Evolutionary conservation across 2,329 filamentous ascomycete species (phyloP), one percentile per base, ranked within the genome.

Genomic region (Aureobasidium musti): DNA sequence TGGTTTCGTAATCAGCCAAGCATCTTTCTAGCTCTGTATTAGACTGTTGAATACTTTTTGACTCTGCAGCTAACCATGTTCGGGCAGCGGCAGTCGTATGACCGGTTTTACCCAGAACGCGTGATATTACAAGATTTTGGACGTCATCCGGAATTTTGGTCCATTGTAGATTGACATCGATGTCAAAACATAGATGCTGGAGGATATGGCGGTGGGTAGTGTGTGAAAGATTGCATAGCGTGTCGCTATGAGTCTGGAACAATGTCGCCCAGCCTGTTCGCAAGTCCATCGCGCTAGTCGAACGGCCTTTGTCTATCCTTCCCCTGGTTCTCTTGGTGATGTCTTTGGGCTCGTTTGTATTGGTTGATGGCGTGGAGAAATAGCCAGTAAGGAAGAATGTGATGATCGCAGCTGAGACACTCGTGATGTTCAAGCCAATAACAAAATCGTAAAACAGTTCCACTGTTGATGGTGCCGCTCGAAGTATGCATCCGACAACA

Each of bases 301-400:
- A 23, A 21, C 11, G 13, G 14, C n/a, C 21, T 37, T 52, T 47
- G 11, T 47, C 28, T 8, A 2, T n/a, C 7, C 19, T 26, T 13
- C 10, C 19, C 6, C 30, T 10, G 14, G 35, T 8, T 7, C 3
- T 28, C 3, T 35, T 39, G 5, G 7, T 13, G 17, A 7, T 28
- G 0, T 30, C 4, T 19, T 3, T 14, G 1, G 26, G 3, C 26
- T n/a, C 2, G 10, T 45, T 37, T 5, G 2, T 35, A 6, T 14
- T 10, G 11, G 5, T 39, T 5, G 45, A 26, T 23, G 45, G 30
- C 13, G 37, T 21, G 8, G n/a, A 21, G 45, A 69, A 69, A 39
- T 65, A 69, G 17, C 67, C 68, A 39, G 68, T 69, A 13, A 68
- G 43, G 10, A 67, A 19, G 43, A 68, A 68, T 2, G 68, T 69